Base-by-base conservation (phyloP, 805 yeast genomes). In the Ogataea degrootiae region DNA sequence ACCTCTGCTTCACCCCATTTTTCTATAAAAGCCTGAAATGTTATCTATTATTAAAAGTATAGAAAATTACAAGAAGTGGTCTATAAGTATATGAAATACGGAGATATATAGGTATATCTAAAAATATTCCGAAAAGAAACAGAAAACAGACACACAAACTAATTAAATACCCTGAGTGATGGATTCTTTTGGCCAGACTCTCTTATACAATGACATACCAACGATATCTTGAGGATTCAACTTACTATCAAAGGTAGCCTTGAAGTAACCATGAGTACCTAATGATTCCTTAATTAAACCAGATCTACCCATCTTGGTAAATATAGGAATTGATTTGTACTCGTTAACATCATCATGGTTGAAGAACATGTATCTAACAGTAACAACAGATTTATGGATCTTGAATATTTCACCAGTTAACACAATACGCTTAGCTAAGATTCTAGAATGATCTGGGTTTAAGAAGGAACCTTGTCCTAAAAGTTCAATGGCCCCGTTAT, bases 191-290 rank as follows among this genome's bases (percentile, higher is more conserved):
- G 99, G 98, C 97, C 97, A 94, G 52, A 85, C 85, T 61, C 99
- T 82, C 71, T 88, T 92, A 72, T 87, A 94, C 57, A 94, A 69
- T 31, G 96, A 82, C 97, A 94, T 89, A 21, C 89, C 97, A 42
- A 94, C 82, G 14, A 87, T 83, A 68, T 94, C 99, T 69, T 91
- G 97, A 0, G 97, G 85, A 44, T 86, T 82, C 59, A 95, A 72
- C 60, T 85, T 87, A 49, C 91, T 92, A 63, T 94, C 97, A 60
- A 94, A 94, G 8, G 87, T 85, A 22, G 97, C 96, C 71, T 94
- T 94, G 79, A 85, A 91, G 73, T 92, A 89, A 53, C 99, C 99
- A 65, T 94, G 99, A 2, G 99, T 94, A 70, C 99, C 99, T 72
- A 94, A 75, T 63, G 91, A 80, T 66, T 92, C 97, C 68, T 88